Evolutionary conservation across 2,329 filamentous ascomycete species (phyloP).

Genomic region (Colletotrichum sp.): DNA sequence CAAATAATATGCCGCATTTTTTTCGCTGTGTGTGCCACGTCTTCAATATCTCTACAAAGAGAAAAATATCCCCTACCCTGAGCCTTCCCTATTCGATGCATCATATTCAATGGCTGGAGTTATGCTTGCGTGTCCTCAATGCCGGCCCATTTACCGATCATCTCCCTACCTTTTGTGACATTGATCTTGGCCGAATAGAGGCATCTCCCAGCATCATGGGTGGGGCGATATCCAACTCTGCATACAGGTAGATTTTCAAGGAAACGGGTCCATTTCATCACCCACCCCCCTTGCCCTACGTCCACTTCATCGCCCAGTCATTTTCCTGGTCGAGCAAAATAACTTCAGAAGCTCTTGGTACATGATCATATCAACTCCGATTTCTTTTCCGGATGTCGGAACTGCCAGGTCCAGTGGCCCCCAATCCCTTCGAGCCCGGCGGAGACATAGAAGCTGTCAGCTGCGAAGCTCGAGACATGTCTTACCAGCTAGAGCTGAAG

Average conservation of each 20-base stretch:
- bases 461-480: background rate
- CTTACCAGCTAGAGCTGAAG: background rate
- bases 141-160: background rate
- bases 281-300: background rate
- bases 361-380: background rate
- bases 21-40: accelerated
- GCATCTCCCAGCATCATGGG: background rate
- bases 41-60: background rate
- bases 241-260: background rate
- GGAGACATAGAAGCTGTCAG: background rate
- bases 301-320: accelerated
- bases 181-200: background rate
- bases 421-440: background rate
- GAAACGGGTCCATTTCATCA: background rate
- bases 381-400: background rate
- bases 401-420: accelerated
- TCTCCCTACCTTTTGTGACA: accelerated
- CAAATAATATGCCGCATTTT: background rate
- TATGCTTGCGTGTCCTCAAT: background rate
- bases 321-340: accelerated
- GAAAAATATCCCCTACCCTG: background rate
- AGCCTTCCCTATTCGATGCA: background rate
- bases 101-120: accelerated
- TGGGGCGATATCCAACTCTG: background rate
- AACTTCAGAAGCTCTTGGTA: background rate